Evolutionary conservation across 306 rosid genomes (phyloP).

Genomic region (Vigna hirtella): DNA sequence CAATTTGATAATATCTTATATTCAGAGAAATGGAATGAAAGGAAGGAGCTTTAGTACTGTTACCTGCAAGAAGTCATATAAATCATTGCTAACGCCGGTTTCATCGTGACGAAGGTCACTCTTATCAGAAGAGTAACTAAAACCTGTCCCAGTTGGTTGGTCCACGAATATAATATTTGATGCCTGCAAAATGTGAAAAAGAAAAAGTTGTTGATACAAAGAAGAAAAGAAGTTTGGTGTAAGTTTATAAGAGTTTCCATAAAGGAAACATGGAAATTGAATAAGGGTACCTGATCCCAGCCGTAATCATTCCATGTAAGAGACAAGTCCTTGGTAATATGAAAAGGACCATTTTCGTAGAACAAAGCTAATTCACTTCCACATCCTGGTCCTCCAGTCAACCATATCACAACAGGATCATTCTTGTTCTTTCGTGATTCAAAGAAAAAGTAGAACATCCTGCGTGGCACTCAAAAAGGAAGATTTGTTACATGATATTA

Average conservation of each 20-base stretch:
- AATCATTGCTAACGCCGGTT: slow-evolving; percentile 79
- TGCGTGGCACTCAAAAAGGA: slow-evolving; percentile 22
- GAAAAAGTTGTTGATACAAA: background rate
- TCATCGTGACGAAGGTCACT: slow-evolving; percentile 73
- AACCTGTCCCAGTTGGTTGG: slow-evolving; percentile 98
- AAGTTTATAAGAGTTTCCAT: background rate
- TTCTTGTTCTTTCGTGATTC: slow-evolving; percentile 67
- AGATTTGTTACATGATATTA: background rate
- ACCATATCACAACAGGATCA: slow-evolving; percentile 87
- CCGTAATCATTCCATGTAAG: slow-evolving; percentile 87
- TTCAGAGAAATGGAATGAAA: background rate
- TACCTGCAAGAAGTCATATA: slow-evolving; percentile 91
- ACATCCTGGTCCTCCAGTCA: slow-evolving; percentile 98
- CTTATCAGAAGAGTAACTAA: slow-evolving; percentile 65
- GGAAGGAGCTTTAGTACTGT: background rate
- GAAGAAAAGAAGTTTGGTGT: background rate
- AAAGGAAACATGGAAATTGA: background rate
- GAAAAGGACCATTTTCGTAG: slow-evolving; percentile 54
- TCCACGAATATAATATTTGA: slow-evolving; percentile 85
- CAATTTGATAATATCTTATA: background rate
- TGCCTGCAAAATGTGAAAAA: slow-evolving; percentile 56
- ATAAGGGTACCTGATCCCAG: slow-evolving; percentile 77
- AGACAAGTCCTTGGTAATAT: slow-evolving; percentile 59
- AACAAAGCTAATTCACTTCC: slow-evolving; percentile 78
- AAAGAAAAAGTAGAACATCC: slow-evolving; percentile 93